phyloP scores from a whole-genome alignment of 163 green algal genomes.

The Scenedesmus sp. region DNA sequence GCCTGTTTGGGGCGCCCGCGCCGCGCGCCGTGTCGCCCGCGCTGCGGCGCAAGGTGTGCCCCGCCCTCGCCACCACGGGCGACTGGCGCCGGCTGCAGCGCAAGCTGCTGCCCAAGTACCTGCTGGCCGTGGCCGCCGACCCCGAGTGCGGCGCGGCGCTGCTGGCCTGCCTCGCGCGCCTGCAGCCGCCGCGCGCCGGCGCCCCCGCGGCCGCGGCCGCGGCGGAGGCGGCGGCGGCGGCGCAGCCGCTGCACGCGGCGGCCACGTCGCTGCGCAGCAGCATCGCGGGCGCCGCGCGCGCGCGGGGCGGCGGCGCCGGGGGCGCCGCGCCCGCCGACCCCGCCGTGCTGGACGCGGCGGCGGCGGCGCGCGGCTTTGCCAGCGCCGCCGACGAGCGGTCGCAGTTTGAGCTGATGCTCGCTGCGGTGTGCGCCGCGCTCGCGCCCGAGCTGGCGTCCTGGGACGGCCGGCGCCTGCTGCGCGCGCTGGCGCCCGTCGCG shows the following conservation, averaged over 20 bases:
- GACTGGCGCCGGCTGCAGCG: slow-evolving; percentile 22
- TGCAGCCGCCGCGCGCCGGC: slow-evolving; percentile 4
- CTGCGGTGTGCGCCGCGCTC: background rate
- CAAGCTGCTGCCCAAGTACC: slow-evolving; percentile 14
- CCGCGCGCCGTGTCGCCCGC: background rate
- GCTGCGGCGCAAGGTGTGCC: background rate
- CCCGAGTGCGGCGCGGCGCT: background rate
- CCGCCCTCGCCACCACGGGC: background rate
- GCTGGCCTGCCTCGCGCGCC: background rate
- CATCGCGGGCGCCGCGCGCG: background rate
- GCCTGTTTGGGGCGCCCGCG: background rate
- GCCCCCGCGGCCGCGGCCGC: background rate
- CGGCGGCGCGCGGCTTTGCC: slow-evolving; percentile 6
- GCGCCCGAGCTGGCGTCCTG: slow-evolving; percentile 3
- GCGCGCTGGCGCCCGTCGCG: background rate
- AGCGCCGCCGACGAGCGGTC: slow-evolving; percentile 4
- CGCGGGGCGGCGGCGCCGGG: background rate
- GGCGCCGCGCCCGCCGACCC: background rate
- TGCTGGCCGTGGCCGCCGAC: slow-evolving; percentile 24
- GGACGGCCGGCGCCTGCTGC: background rate
- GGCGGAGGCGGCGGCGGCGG: background rate
- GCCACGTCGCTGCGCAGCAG: background rate
- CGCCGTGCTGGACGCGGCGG: background rate
- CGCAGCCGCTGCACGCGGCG: background rate
- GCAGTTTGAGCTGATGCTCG: slow-evolving; percentile 28